Evolutionary conservation across 2,329 filamentous ascomycete species (phyloP), one percentile per base, ranked within the genome.

Genomic region (Epichloe brachyelytri): DNA sequence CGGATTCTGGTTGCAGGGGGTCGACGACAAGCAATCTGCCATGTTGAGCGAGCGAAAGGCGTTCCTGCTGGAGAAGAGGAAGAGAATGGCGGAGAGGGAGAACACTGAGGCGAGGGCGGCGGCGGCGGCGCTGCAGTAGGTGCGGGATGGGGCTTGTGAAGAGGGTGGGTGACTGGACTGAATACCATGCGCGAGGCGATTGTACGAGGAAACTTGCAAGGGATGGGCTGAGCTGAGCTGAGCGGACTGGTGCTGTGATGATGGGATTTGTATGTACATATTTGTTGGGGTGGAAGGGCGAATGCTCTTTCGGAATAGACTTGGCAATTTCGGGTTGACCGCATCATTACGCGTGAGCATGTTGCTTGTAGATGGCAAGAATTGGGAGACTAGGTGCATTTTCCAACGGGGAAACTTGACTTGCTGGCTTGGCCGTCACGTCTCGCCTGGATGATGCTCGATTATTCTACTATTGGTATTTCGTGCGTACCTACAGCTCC

Each of bases 1-100:
- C 72, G 93, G 93, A 60, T 96, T 96, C 77, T 98, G 91, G 89
- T 75, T 98, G 60, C 83, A 90, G 74, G 87, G 88, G 56, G 87
- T 97, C 51, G 88, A 96, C 69, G 75, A 87, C 63, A 78, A 82
- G 66, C 91, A 97, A 71, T 78, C 84, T 59, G 79, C 80, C 58
- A 78, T 89, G 56, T 74, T 98, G 53, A 74, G 77, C 58, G 85
- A 91, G 65, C 83, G 90, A 65, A 90, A 89, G 75, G 77, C 86
- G 59, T 70, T 76, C 51, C 77, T 98, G 58, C 73, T 97, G 53
- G 90, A 95, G 74, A 97, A 97, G 83, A 78, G 93, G 66, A 83
- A 83, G 67, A 77, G 88, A 69, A 83, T 70, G 64, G 69, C 67
- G 34, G 60, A 66, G 62, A 60, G 69, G 66, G 61, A 70, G 51